Evolutionary conservation across 148 eudicot species (phyloP).

Genomic region (Arbutus unedo): DNA sequence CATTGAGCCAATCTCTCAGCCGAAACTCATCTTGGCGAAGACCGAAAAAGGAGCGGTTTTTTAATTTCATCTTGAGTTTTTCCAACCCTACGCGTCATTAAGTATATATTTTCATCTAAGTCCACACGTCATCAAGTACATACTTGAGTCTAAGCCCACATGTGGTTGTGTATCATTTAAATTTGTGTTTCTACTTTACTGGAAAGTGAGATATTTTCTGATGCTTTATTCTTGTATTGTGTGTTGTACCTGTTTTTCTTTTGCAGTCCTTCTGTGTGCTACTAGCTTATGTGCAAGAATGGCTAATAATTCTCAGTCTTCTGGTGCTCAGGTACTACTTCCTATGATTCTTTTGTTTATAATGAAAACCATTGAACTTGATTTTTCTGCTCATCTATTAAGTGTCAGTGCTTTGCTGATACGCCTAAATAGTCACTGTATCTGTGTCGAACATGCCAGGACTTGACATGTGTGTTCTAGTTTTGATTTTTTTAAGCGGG

Average conservation of each 20-base stretch:
- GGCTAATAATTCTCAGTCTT: slow-evolving; percentile 56
- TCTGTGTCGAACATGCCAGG: not conserved
- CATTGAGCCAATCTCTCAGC: too few relatives aligned
- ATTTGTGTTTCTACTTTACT: not conserved
- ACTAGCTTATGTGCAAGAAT: slow-evolving; percentile 26
- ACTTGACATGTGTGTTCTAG: not conserved
- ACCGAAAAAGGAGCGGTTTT: too few relatives aligned
- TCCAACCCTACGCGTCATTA: too few relatives aligned
- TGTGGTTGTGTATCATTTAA: not conserved
- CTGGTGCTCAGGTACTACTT: slow-evolving; percentile 57
- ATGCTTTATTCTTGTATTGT: not conserved
- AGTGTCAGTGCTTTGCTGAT: not conserved
- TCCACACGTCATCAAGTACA: too few relatives aligned
- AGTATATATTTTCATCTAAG: too few relatives aligned
- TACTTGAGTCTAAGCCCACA: too few relatives aligned
- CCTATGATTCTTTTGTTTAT: not conserved
- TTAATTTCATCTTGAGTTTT: too few relatives aligned
- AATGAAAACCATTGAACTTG: not conserved
- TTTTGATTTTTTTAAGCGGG: not conserved
- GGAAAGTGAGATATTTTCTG: slow-evolving; percentile 3
- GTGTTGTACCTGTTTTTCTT: not conserved
- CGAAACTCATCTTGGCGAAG: too few relatives aligned
- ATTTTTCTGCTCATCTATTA: not conserved
- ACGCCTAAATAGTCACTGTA: not conserved
- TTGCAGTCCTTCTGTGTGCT: not conserved